A percentile compares a stretch with the other conserved stretches of the same genome.
These are phyloP conservation scores for Conoideocrella luteorostrata DNA, from an alignment of 2,329 filamentous ascomycete species.

Conservation along the genomic window DNA sequence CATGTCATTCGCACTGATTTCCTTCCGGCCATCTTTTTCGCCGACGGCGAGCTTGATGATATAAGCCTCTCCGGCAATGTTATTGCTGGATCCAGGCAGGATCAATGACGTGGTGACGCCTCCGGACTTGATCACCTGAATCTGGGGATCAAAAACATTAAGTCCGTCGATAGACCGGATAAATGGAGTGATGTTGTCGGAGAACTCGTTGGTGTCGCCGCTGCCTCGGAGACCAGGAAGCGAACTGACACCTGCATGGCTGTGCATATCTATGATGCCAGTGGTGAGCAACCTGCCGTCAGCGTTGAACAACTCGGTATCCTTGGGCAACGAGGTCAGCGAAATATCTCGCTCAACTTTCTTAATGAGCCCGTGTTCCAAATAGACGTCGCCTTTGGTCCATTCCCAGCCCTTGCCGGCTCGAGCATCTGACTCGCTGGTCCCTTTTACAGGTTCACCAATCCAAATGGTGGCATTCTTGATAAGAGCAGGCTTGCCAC, in stretches of 20 bases:
- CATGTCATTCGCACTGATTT: constrained; percentile 57
- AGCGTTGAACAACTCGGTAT: constrained; percentile 49
- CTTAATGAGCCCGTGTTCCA: constrained; percentile 56
- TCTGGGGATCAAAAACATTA: constrained; percentile 56
- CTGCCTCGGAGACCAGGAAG: constrained; percentile 50
- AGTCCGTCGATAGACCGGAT: constrained; percentile 61
- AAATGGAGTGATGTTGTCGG: constrained; percentile 59
- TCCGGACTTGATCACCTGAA: constrained; percentile 64
- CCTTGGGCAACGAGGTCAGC: constrained; percentile 34
- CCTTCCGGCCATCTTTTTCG: constrained; percentile 49
- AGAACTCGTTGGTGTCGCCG: constrained; percentile 58
- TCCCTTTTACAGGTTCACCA: constrained; percentile 50
- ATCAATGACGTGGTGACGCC: constrained; percentile 65
- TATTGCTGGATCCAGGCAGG: constrained; percentile 64
- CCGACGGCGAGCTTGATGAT: constrained; percentile 64
- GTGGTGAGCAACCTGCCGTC: constrained; percentile 55
- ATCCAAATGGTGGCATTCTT: constrained; percentile 62
- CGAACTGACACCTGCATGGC: constrained; percentile 54
- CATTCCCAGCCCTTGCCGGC: constrained; percentile 55
- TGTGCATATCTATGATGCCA: constrained; percentile 68
- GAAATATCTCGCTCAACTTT: constrained; percentile 41
- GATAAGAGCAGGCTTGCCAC: constrained; percentile 54
- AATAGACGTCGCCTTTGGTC: constrained; percentile 52
- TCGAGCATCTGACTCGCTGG: constrained; percentile 44
- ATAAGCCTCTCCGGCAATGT: constrained; percentile 65